These are phyloP conservation scores for Fusarium begoniae DNA, from an alignment of 2,329 filamentous ascomycete genomes.

Conservation along the genomic window DNA sequence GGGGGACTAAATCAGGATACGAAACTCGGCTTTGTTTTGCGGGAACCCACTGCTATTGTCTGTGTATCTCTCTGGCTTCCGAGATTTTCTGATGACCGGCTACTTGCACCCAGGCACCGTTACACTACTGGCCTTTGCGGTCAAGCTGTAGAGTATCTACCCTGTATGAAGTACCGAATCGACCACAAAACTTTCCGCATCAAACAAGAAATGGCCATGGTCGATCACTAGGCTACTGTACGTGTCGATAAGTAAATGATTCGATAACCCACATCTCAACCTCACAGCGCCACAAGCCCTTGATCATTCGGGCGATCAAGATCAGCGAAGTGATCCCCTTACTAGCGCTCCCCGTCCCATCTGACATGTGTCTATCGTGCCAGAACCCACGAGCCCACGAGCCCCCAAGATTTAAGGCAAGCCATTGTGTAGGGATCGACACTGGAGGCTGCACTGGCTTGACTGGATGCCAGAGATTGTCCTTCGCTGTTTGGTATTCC, in stretches of 20 bases:
- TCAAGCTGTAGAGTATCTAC: background rate
- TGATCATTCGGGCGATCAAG: slow-evolving; percentile 35
- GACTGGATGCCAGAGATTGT: slow-evolving; percentile 2
- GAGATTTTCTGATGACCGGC: slow-evolving; percentile 12
- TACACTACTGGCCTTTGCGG: slow-evolving; percentile 19
- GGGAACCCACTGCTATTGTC: slow-evolving; percentile 28
- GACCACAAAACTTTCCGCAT: background rate
- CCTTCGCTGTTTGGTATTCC: background rate
- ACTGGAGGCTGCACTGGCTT: slow-evolving; percentile 25
- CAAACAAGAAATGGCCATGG: background rate
- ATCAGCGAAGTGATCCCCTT: slow-evolving; percentile 38
- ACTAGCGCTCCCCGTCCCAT: slow-evolving; percentile 39
- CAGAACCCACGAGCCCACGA: slow-evolving; percentile 40
- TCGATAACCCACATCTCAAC: slow-evolving; percentile 32
- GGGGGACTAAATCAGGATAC: slow-evolving; percentile 35
- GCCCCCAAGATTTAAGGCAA: slow-evolving; percentile 38
- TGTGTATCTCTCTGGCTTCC: slow-evolving; percentile 1
- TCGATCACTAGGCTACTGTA: slow-evolving; percentile 1
- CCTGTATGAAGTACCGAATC: slow-evolving; percentile 5
- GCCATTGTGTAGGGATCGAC: slow-evolving; percentile 36
- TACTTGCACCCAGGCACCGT: slow-evolving; percentile 18
- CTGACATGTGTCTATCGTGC: slow-evolving; percentile 42
- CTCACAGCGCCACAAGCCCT: background rate
- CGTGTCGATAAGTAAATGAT: slow-evolving; percentile 14
- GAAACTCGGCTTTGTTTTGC: slow-evolving; percentile 16